Conservation (phyloP, 305 asterid species). For the Solanum hybrid region DNA sequence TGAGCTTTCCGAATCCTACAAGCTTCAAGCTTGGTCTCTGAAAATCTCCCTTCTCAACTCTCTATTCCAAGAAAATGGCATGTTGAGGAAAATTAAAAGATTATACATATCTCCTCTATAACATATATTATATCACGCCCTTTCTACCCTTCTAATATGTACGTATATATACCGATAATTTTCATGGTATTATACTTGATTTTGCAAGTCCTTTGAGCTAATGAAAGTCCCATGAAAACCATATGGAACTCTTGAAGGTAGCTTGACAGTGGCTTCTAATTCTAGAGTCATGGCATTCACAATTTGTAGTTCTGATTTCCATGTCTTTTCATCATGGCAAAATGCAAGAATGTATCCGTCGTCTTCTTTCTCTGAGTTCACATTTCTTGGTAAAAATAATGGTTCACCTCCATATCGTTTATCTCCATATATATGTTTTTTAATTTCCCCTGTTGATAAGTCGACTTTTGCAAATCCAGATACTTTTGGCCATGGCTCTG, state of each 20-base stretch:
- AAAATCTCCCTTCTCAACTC: not conserved
- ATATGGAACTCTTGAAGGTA: constrained; percentile 45
- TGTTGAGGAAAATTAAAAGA: not conserved
- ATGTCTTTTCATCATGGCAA: constrained; percentile 29
- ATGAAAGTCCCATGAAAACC: constrained; percentile 46
- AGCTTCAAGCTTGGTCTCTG: constrained; percentile 16
- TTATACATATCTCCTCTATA: not conserved
- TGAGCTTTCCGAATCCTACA: constrained; percentile 13
- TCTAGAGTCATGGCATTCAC: constrained; percentile 23
- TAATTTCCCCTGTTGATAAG: constrained; percentile 16
- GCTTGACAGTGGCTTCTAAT: constrained; percentile 22
- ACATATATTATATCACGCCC: constrained; percentile 10
- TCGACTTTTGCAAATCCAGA: constrained; percentile 35
- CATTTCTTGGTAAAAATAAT: constrained; percentile 21
- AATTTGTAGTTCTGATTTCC: constrained; percentile 34
- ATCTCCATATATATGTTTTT: constrained; percentile 26
- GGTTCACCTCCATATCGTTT: constrained; percentile 35
- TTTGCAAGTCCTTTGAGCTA: constrained; percentile 22
- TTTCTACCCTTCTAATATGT: not conserved
- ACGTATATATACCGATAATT: not conserved
- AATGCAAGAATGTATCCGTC: constrained; percentile 30
- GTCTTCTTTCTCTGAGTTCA: constrained; percentile 18
- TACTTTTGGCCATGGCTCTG: constrained; percentile 43
- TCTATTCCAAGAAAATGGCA: not conserved
- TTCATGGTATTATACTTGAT: constrained; percentile 15